Conservation (phyloP, 805 yeast genomes). For the Starmerella tilneyi region DNA sequence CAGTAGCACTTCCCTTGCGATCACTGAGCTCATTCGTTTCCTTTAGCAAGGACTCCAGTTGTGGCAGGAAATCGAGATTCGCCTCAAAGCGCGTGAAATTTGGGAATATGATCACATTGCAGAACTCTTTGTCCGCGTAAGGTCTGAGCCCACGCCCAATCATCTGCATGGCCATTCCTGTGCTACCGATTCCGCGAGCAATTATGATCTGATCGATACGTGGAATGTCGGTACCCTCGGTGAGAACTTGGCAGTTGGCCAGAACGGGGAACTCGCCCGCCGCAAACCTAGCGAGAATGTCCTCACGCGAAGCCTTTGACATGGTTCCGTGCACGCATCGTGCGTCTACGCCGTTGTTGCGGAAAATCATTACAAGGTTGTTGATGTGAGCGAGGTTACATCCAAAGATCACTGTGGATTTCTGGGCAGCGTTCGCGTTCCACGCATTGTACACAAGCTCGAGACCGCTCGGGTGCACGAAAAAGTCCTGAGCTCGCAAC, state of each 20-base stretch:
- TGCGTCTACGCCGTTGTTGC: slow-evolving; percentile 53
- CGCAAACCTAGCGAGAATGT: slow-evolving; percentile 48
- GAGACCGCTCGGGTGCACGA: slow-evolving; percentile 16
- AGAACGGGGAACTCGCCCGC: slow-evolving; percentile 57
- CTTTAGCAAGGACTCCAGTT: slow-evolving; percentile 7
- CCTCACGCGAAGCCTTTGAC: slow-evolving; percentile 40
- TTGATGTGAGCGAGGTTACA: slow-evolving; percentile 61
- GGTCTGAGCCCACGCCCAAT: slow-evolving; percentile 77
- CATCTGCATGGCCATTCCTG: slow-evolving; percentile 70
- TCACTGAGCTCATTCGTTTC: too few species aligned
- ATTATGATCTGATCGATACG: slow-evolving; percentile 69
- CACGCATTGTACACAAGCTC: slow-evolving; percentile 47
- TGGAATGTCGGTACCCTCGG: slow-evolving; percentile 94
- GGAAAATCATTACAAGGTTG: slow-evolving; percentile 44
- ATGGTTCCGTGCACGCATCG: slow-evolving; percentile 64
- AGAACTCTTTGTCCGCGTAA: slow-evolving; percentile 49
- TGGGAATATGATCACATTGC: slow-evolving; percentile 46
- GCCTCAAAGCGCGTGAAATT: slow-evolving; percentile 12
- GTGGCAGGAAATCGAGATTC: slow-evolving; percentile 12
- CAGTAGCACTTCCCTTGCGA: too few species aligned
- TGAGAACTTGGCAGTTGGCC: slow-evolving; percentile 79
- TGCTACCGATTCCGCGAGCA: slow-evolving; percentile 72
- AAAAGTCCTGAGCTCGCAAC: slow-evolving; percentile 8
- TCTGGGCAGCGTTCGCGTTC: slow-evolving; percentile 38
- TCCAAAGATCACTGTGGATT: slow-evolving; percentile 67